A percentile compares a stretch with the other conserved stretches of the same genome.
Evolutionary conservation across 352 stramenopile genomes (phyloP).

Genomic region (Globisporangium uncinulatum): DNA sequence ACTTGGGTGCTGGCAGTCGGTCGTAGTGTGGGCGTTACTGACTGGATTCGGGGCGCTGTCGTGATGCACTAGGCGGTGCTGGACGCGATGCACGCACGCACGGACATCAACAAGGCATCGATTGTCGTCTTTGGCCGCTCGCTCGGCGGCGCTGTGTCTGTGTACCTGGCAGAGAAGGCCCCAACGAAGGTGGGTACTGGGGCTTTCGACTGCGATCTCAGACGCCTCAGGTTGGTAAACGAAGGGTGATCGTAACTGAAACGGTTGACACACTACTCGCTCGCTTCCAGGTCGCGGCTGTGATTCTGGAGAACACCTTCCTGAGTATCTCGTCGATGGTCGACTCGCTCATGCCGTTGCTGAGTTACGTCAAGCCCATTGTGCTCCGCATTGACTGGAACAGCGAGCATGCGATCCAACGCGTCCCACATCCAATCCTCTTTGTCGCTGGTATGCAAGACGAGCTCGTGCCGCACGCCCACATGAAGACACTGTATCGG

Average conservation of each 20-base stretch:
- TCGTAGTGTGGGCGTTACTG: not conserved
- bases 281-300: slow-evolving; percentile 60
- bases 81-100: slow-evolving; percentile 60
- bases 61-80: slow-evolving; percentile 44
- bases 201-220: not conserved
- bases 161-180: slow-evolving; percentile 84
- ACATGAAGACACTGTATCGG: slow-evolving; percentile 82
- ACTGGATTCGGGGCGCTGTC: slow-evolving; percentile 3
- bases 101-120: slow-evolving; percentile 81
- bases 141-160: slow-evolving; percentile 89
- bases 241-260: too few relatives aligned
- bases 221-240: too few relatives aligned
- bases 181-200: slow-evolving; percentile 37
- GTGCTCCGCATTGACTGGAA: slow-evolving; percentile 91
- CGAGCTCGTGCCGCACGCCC: slow-evolving; percentile 88
- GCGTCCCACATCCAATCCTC: slow-evolving; percentile 79
- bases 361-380: slow-evolving; percentile 87
- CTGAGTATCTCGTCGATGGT: slow-evolving; percentile 92
- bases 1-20: too few relatives aligned
- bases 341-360: slow-evolving; percentile 89
- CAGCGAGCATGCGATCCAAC: slow-evolving; percentile 53
- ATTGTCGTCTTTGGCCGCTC: slow-evolving; percentile 91
- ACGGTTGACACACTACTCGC: too few relatives aligned
- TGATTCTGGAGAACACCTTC: slow-evolving; percentile 96
- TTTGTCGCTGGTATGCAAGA: slow-evolving; percentile 89